Conservation (phyloP, 257 asterid species). For the Solanum dulcamara region DNA sequence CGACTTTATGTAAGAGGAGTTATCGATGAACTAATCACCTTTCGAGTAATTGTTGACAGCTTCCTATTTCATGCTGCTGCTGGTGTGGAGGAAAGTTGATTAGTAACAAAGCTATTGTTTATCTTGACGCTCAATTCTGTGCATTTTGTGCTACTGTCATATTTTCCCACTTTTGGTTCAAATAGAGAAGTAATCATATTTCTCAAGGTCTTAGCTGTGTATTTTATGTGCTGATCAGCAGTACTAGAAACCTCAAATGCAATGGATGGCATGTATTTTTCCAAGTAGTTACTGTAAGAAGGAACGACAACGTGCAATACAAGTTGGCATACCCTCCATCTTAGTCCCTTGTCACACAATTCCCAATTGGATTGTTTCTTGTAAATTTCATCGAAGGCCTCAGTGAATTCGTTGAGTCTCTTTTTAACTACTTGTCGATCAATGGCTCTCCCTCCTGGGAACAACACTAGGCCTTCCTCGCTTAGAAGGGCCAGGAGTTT, state of each 20-base stretch:
- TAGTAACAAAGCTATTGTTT: slow-evolving; percentile 17
- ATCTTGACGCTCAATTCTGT: slow-evolving; percentile 23
- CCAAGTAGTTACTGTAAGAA: slow-evolving; percentile 38
- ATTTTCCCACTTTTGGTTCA: slow-evolving; percentile 34
- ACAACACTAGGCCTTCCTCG: slow-evolving; percentile 51
- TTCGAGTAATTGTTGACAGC: neutral
- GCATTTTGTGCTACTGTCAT: slow-evolving; percentile 34
- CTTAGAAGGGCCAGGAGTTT: slow-evolving; percentile 36
- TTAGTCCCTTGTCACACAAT: slow-evolving; percentile 42
- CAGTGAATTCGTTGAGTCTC: slow-evolving; percentile 39
- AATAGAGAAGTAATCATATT: slow-evolving; percentile 37
- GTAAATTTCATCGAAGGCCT: slow-evolving; percentile 49
- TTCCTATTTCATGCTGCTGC: slow-evolving; percentile 41
- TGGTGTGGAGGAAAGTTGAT: slow-evolving; percentile 37
- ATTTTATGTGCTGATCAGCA: slow-evolving; percentile 5
- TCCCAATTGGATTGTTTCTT: slow-evolving; percentile 49
- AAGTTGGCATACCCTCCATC: slow-evolving; percentile 30
- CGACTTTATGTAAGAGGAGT: neutral
- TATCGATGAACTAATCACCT: neutral
- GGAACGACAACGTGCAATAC: slow-evolving; percentile 45
- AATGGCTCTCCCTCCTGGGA: slow-evolving; percentile 74
- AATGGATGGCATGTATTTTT: slow-evolving; percentile 26
- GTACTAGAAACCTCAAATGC: slow-evolving; percentile 23
- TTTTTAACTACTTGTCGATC: slow-evolving; percentile 42
- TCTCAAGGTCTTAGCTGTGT: slow-evolving; percentile 38